phyloP scores from a whole-genome alignment of 2,329 filamentous ascomycete genomes.

The Colletotrichum echinochloae region DNA sequence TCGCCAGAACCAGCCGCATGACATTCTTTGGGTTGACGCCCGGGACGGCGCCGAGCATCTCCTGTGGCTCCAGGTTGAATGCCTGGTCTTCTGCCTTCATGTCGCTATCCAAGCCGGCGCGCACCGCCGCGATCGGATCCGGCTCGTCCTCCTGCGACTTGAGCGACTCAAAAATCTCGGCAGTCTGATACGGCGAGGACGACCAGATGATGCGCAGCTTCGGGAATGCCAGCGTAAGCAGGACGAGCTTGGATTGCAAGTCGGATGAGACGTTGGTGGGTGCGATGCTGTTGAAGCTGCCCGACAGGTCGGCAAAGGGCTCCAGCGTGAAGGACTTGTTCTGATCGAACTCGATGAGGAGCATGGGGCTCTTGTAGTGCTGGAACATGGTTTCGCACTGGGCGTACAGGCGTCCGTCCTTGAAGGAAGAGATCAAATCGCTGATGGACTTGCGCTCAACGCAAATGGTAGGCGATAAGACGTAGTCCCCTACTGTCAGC shows the following conservation, averaged over 20 bases:
- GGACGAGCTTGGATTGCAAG: constrained; percentile 90
- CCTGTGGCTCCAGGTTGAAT: constrained; percentile 88
- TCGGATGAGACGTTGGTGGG: constrained; percentile 73
- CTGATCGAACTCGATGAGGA: constrained; percentile 97
- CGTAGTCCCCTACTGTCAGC: constrained; percentile 96
- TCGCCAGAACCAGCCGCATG: constrained; percentile 76
- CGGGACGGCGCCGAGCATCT: constrained; percentile 88
- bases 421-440: constrained; percentile 92
- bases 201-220: constrained; percentile 94
- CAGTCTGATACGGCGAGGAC: constrained; percentile 91
- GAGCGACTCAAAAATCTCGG: constrained; percentile 94
- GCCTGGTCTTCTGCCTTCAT: constrained; percentile 73
- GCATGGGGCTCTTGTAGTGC: constrained; percentile 89
- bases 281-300: constrained; percentile 72
- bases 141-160: constrained; percentile 93
- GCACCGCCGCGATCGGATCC: constrained; percentile 87
- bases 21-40: constrained; percentile 86
- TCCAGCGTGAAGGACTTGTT: constrained; percentile 97
- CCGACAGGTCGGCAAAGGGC: constrained; percentile 75
- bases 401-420: constrained; percentile 89
- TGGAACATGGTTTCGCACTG: constrained; percentile 95
- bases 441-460: constrained; percentile 94
- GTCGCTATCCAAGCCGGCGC: constrained; percentile 78
- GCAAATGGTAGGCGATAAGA: constrained; percentile 90
- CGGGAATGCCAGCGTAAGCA: constrained; percentile 93